Evolutionary conservation across 306 rosid genomes (phyloP).

Genomic region (Vigna angularis): DNA sequence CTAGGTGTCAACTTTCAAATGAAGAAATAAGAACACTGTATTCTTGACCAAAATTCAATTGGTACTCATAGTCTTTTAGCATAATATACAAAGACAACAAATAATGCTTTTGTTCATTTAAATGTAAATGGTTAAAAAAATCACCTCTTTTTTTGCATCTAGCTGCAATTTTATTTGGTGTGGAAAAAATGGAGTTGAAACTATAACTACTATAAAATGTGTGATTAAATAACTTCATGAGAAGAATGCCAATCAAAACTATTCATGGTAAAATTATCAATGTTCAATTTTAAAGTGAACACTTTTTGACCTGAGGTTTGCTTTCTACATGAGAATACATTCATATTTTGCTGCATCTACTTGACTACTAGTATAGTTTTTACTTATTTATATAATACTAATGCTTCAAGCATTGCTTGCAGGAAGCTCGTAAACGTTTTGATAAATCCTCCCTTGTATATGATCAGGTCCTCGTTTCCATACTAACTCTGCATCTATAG

Average conservation of each 20-base stretch:
- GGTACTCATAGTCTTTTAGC: not conserved
- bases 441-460: conserved; percentile 74
- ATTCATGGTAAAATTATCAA: conserved; percentile 23
- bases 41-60: not conserved
- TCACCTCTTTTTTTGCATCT: conserved; percentile 7
- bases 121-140: conserved; percentile 28
- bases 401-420: conserved; percentile 52
- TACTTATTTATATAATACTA: not conserved
- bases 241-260: conserved; percentile 29
- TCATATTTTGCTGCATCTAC: conserved; percentile 32
- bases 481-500: conserved; percentile 14
- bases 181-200: not conserved
- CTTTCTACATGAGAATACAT: conserved; percentile 19
- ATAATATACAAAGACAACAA: not conserved
- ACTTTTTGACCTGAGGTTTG: conserved; percentile 32
- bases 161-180: conserved; percentile 24
- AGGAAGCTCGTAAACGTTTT: conserved; percentile 91
- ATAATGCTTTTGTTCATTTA: conserved; percentile 22
- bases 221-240: conserved; percentile 19
- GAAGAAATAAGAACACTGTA: not conserved
- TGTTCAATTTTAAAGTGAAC: conserved; percentile 13
- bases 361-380: conserved; percentile 23
- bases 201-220: conserved; percentile 3
- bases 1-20: not conserved
- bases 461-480: conserved; percentile 71